A percentile compares a stretch with the other conserved stretches of the same genome.
Conservation (phyloP, 768 basidiomycete species). For the Mycena polygramma region DNA sequence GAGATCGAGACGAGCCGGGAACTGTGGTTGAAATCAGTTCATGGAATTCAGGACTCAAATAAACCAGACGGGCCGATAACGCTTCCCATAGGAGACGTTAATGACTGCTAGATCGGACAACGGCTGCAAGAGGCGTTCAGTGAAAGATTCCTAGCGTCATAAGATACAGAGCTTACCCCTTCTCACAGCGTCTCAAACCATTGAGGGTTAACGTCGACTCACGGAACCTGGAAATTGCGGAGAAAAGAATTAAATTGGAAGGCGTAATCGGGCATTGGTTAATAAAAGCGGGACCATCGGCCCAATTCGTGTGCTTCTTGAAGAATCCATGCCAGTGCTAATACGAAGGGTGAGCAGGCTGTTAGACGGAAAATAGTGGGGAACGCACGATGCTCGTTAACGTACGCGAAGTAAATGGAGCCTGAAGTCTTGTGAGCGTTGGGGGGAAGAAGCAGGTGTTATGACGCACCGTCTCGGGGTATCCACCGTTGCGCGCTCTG, state of each 20-base stretch:
- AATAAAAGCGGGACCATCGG: constrained; percentile 45
- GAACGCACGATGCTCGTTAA: constrained; percentile 49
- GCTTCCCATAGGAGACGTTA: constrained; percentile 44
- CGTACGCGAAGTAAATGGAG: constrained; percentile 55
- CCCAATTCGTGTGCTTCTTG: constrained; percentile 41
- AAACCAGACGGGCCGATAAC: constrained; percentile 6
- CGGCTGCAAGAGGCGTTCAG: constrained; percentile 38
- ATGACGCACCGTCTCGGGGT: constrained; percentile 55
- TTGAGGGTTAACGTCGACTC: constrained; percentile 40
- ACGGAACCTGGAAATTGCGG: constrained; percentile 15
- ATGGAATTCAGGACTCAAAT: not conserved
- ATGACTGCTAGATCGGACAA: constrained; percentile 53
- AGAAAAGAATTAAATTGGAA: constrained; percentile 15
- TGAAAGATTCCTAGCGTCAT: not conserved
- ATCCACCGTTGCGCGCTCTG: constrained; percentile 42
- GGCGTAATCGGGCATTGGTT: constrained; percentile 18
- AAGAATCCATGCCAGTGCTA: constrained; percentile 45
- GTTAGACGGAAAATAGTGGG: not conserved
- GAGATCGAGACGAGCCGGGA: constrained; percentile 62
- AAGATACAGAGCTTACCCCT: constrained; percentile 34
- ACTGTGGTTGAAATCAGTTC: constrained; percentile 31
- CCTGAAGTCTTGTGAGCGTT: constrained; percentile 42
- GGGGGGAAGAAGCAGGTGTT: not conserved
- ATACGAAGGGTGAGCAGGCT: no score
- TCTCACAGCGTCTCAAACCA: constrained; percentile 60